Conservation (phyloP, 2,329 filamentous ascomycete genomes). For the Thielaviopsis populi region DNA sequence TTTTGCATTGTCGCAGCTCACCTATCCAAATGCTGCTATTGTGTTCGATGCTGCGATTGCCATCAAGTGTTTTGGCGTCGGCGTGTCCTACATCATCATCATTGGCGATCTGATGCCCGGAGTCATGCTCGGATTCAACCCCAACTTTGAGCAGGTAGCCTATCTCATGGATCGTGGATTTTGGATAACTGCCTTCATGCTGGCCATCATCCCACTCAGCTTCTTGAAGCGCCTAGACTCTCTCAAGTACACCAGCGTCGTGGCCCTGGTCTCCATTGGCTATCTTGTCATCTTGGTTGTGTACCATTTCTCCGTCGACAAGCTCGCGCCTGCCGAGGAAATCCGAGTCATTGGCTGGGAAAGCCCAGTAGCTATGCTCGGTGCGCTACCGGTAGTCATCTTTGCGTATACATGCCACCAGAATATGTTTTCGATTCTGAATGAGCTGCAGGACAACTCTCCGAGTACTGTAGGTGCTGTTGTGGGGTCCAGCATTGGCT, state of each 20-base stretch:
- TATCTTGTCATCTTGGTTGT: slow-evolving; percentile 88
- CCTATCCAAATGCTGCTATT: slow-evolving; percentile 89
- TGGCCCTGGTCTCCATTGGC: slow-evolving; percentile 82
- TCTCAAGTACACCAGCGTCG: slow-evolving; percentile 88
- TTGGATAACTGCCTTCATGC: slow-evolving; percentile 97
- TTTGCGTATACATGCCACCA: slow-evolving; percentile 99
- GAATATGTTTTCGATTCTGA: slow-evolving; percentile 98
- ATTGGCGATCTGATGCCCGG: slow-evolving; percentile 97
- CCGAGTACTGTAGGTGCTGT: slow-evolving; percentile 61
- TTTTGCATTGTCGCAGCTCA: slow-evolving; percentile 92
- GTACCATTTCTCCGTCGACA: slow-evolving; percentile 78
- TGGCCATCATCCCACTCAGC: slow-evolving; percentile 84
- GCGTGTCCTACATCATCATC: slow-evolving; percentile 94
- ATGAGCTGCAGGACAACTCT: slow-evolving; percentile 79
- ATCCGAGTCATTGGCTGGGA: slow-evolving; percentile 67
- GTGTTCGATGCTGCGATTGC: slow-evolving; percentile 93
- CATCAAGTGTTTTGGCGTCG: slow-evolving; percentile 95
- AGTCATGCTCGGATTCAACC: slow-evolving; percentile 68
- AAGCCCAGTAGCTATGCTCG: slow-evolving; percentile 62
- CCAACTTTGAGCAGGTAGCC: slow-evolving; percentile 41
- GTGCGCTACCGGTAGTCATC: slow-evolving; percentile 83
- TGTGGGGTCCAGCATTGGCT: slow-evolving; percentile 69
- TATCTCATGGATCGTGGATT: slow-evolving; percentile 85
- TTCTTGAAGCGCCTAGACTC: slow-evolving; percentile 87
- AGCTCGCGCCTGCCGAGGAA: slow-evolving; percentile 54